phyloP scores from a whole-genome alignment of 2,329 filamentous ascomycete species.

The Exserohilum rostratum region DNA sequence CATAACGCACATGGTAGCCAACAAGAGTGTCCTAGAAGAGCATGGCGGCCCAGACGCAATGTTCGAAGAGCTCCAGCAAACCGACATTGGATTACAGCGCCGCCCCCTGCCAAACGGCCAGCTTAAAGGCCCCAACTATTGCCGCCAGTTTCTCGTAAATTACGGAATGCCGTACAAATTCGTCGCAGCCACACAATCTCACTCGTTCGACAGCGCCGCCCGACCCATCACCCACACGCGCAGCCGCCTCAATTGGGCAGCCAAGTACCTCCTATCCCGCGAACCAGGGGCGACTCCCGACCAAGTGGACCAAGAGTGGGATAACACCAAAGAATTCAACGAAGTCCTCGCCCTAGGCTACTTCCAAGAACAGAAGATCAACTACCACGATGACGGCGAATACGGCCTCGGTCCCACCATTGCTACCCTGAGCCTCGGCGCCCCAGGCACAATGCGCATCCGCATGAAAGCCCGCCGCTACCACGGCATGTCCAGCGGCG shows the following conservation, averaged over 20 bases:
- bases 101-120: constrained; percentile 17
- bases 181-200: constrained; percentile 57
- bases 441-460: constrained; percentile 63
- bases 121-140: constrained; percentile 55
- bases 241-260: constrained; percentile 63
- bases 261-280: constrained; percentile 49
- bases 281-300: constrained; percentile 15
- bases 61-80: constrained; percentile 56
- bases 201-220: constrained; percentile 36
- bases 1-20: constrained; percentile 64
- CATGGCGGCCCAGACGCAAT: constrained; percentile 65
- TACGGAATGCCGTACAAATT: constrained; percentile 72
- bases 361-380: constrained; percentile 64
- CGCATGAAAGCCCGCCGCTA: constrained; percentile 61
- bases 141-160: constrained; percentile 61
- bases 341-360: constrained; percentile 69
- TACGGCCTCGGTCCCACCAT: constrained; percentile 66
- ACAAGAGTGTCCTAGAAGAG: constrained; percentile 58
- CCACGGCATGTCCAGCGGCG: constrained; percentile 40
- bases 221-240: constrained; percentile 58
- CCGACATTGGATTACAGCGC: constrained; percentile 46
- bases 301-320: constrained; percentile 12
- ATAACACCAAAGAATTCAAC: constrained; percentile 59
- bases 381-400: constrained; percentile 71
- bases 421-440: constrained; percentile 64